Evolutionary conservation across 352 stramenopile species (phyloP).

Genomic region (Phytophthora sp.): DNA sequence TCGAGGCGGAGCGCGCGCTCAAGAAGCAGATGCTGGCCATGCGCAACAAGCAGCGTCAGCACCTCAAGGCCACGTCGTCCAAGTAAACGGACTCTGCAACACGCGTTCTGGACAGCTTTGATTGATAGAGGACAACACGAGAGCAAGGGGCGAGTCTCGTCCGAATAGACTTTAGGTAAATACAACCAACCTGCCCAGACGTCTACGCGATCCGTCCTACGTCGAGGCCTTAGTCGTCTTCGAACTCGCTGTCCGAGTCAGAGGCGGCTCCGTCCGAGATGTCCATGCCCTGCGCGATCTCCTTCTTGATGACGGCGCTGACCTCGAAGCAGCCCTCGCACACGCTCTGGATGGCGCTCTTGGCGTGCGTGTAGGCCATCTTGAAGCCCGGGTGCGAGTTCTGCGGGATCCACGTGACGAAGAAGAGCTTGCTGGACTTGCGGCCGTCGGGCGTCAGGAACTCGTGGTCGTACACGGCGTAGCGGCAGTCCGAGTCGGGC

Average conservation of each 20-base stretch:
- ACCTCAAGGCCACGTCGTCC: constrained; percentile 37
- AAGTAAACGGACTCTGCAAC: constrained; percentile 20
- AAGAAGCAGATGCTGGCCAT: constrained; percentile 86
- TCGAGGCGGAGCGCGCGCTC: constrained; percentile 68
- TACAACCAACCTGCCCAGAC: constrained; percentile 9
- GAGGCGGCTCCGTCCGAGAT: constrained; percentile 62
- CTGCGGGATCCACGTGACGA: constrained; percentile 87
- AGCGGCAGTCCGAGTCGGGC: constrained; percentile 85
- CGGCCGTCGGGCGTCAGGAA: constrained; percentile 76
- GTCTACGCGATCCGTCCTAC: background rate
- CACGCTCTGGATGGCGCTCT: constrained; percentile 77
- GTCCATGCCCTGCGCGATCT: constrained; percentile 72
- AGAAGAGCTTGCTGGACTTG: constrained; percentile 90
- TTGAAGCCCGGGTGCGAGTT: constrained; percentile 86
- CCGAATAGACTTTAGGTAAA: constrained; percentile 9
- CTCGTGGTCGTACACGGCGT: constrained; percentile 90
- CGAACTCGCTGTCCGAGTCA: constrained; percentile 88
- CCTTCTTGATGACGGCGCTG: constrained; percentile 76
- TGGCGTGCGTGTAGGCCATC: constrained; percentile 90
- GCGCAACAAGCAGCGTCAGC: constrained; percentile 75
- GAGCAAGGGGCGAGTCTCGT: background rate
- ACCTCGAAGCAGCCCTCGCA: constrained; percentile 85
- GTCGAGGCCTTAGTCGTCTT: constrained; percentile 54
- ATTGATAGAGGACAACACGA: constrained; percentile 20
- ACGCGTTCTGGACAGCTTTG: constrained; percentile 18